Evolutionary conservation across 2,329 filamentous ascomycete genomes (phyloP).

Genomic region (Didymella segeticola): DNA sequence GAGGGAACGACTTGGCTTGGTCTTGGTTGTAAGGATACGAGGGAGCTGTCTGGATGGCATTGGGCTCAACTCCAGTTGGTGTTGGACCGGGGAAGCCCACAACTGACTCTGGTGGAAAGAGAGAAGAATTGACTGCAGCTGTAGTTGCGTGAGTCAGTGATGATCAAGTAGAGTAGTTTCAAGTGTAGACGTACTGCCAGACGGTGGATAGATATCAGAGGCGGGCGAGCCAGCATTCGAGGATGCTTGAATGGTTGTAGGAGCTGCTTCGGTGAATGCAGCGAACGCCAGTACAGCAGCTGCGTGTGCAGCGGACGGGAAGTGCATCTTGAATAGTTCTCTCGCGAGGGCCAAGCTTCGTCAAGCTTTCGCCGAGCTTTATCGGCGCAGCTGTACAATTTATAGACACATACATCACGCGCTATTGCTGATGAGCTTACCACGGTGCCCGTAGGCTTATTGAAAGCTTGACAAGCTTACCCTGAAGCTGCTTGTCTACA

Average conservation of each 20-base stretch:
- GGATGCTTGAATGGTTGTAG: slow-evolving; percentile 25
- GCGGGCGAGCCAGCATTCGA: slow-evolving; percentile 25
- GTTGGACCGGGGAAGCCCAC: slow-evolving; percentile 40
- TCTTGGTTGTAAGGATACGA: slow-evolving; percentile 39
- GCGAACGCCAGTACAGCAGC: slow-evolving; percentile 21
- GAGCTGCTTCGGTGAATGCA: slow-evolving; percentile 18
- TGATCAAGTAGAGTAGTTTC: neutral
- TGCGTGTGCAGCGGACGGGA: slow-evolving; percentile 8
- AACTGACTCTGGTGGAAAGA: slow-evolving; percentile 37
- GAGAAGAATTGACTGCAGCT: slow-evolving; percentile 32
- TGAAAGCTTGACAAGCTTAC: slow-evolving; percentile 10
- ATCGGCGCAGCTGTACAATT: slow-evolving; percentile 10
- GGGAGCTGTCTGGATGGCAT: slow-evolving; percentile 37
- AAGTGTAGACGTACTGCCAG: slow-evolving; percentile 29
- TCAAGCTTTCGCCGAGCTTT: slow-evolving; percentile 32
- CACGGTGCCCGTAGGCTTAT: neutral
- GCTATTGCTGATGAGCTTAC: neutral
- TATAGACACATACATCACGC: slow-evolving; percentile 16
- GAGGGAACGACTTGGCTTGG: slow-evolving; percentile 29
- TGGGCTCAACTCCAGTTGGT: slow-evolving; percentile 37
- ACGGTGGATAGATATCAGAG: slow-evolving; percentile 32
- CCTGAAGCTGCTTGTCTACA: slow-evolving; percentile 7
- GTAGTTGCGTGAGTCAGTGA: slow-evolving; percentile 7
- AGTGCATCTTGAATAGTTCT: slow-evolving; percentile 6
- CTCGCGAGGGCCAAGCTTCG: slow-evolving; percentile 20